phyloP scores from a whole-genome alignment of 768 basidiomycete species.

The Leucosporidium yakuticum region DNA sequence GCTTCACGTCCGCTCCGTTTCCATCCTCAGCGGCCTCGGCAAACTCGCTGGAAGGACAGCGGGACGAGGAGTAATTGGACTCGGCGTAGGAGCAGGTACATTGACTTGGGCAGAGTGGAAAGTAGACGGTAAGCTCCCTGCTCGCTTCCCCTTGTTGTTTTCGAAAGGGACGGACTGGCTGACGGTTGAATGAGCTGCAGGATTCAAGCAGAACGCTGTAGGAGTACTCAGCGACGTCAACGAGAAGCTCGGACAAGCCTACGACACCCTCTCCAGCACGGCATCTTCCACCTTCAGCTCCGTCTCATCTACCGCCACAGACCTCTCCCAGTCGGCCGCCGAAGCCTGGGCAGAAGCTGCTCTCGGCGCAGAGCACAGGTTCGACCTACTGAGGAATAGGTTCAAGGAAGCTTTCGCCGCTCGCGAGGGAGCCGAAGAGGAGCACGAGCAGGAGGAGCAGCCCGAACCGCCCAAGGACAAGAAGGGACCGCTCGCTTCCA shows the following conservation, averaged over 20 bases:
- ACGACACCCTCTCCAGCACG: conserved; percentile 8
- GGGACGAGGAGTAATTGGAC: conserved; percentile 22
- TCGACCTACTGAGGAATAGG: not conserved
- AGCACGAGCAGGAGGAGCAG: conserved; percentile 43
- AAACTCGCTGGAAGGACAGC: conserved; percentile 28
- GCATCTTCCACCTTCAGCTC: conserved; percentile 54
- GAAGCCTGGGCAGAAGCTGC: conserved; percentile 25
- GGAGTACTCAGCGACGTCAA: conserved; percentile 19
- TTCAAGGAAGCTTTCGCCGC: conserved; percentile 26
- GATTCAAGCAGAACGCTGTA: conserved; percentile 27
- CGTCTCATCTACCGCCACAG: conserved; percentile 56
- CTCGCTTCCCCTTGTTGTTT: not conserved
- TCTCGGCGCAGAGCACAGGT: not conserved
- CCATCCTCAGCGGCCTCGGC: conserved; percentile 29
- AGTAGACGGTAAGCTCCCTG: conserved; percentile 66
- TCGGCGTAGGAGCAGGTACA: conserved; percentile 71
- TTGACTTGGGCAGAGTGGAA: conserved; percentile 94
- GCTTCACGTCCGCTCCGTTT: conserved; percentile 27
- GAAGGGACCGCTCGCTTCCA: conserved; percentile 3
- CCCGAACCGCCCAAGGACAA: conserved; percentile 12
- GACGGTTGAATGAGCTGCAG: not conserved
- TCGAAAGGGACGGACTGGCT: not conserved
- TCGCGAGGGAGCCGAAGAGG: conserved; percentile 46
- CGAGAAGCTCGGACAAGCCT: conserved; percentile 18
- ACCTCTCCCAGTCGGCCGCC: conserved; percentile 35